These are phyloP conservation scores for Scutellaria barbata DNA, from an alignment of 257 asterid species.

Conservation along the genomic window DNA sequence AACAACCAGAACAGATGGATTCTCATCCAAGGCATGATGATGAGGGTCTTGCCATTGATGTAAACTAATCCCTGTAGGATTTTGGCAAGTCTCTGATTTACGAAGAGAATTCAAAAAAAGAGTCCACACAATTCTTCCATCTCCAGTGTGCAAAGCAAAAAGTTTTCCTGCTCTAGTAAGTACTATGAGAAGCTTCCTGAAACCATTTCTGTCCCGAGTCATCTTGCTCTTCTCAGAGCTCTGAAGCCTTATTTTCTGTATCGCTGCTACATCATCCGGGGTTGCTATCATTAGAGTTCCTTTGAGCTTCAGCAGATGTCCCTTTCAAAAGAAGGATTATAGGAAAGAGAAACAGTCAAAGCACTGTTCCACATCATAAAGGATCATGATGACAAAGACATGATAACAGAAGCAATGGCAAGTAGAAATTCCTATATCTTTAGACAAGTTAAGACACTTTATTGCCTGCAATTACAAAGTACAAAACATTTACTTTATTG, in stretches of 20 bases:
- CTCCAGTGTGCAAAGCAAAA: slow-evolving; percentile 93
- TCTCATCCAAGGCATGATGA: slow-evolving; percentile 95
- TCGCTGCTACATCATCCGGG: slow-evolving; percentile 86
- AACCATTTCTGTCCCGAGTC: slow-evolving; percentile 92
- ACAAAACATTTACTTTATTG: not conserved
- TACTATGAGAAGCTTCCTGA: slow-evolving; percentile 78
- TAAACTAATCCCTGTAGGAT: slow-evolving; percentile 74
- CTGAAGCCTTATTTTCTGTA: slow-evolving; percentile 77
- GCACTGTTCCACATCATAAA: slow-evolving; percentile 25
- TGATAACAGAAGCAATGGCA: slow-evolving; percentile 24
- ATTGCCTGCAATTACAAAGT: slow-evolving; percentile 9
- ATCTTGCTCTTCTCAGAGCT: slow-evolving; percentile 90
- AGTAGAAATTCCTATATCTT: not conserved
- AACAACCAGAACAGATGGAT: slow-evolving; percentile 88
- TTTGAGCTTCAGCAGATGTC: slow-evolving; percentile 91
- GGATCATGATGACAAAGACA: slow-evolving; percentile 12
- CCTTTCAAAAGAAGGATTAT: slow-evolving; percentile 52
- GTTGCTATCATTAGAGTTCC: slow-evolving; percentile 93
- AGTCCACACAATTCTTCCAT: slow-evolving; percentile 87
- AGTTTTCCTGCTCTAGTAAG: slow-evolving; percentile 91
- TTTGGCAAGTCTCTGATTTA: slow-evolving; percentile 68
- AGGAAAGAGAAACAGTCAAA: slow-evolving; percentile 35
- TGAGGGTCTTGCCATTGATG: slow-evolving; percentile 98
- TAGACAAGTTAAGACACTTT: slow-evolving; percentile 1
- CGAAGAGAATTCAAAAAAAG: slow-evolving; percentile 59